phyloP scores from a whole-genome alignment of 179 eudicot species.

The Corrigiola litoralis region DNA sequence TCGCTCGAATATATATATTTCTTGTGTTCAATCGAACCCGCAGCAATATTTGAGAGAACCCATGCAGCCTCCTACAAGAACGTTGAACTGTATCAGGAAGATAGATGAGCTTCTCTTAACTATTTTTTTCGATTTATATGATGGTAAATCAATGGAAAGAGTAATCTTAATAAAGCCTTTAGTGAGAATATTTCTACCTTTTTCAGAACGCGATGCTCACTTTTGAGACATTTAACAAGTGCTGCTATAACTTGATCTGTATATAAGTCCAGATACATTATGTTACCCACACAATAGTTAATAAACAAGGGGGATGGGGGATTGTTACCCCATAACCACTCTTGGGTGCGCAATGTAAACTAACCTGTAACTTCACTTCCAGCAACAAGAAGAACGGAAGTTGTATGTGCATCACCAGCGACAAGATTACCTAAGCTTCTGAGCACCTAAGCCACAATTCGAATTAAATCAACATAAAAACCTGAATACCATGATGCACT shows the following conservation, averaged over 20 bases:
- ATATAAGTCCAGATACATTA: conserved; percentile 7
- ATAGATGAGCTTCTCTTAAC: not conserved
- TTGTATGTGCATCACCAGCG: conserved; percentile 70
- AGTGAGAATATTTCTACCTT: too few relatives aligned
- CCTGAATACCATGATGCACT: not conserved
- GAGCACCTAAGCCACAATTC: conserved; percentile 48
- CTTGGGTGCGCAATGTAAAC: conserved; percentile 20
- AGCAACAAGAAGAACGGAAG: conserved; percentile 48
- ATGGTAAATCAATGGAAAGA: too few relatives aligned
- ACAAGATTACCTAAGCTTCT: conserved; percentile 94
- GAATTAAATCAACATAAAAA: conserved; percentile 3
- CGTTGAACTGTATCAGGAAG: not conserved
- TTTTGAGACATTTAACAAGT: conserved; percentile 65
- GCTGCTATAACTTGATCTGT: conserved; percentile 63
- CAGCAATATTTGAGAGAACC: conserved; percentile 96
- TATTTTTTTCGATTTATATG: not conserved
- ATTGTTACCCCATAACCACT: not conserved
- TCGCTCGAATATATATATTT: conserved; percentile 60
- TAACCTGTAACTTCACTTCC: conserved; percentile 75
- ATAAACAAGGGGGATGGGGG: not conserved
- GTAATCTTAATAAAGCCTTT: too few relatives aligned
- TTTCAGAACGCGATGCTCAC: conserved; percentile 93
- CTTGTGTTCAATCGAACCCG: conserved; percentile 82
- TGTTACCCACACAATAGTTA: not conserved
- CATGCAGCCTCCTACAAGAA: conserved; percentile 82